These are phyloP conservation scores for Daldinia vernicosa DNA, from an alignment of 495 filamentous ascomycete species.

Conservation along the genomic window DNA sequence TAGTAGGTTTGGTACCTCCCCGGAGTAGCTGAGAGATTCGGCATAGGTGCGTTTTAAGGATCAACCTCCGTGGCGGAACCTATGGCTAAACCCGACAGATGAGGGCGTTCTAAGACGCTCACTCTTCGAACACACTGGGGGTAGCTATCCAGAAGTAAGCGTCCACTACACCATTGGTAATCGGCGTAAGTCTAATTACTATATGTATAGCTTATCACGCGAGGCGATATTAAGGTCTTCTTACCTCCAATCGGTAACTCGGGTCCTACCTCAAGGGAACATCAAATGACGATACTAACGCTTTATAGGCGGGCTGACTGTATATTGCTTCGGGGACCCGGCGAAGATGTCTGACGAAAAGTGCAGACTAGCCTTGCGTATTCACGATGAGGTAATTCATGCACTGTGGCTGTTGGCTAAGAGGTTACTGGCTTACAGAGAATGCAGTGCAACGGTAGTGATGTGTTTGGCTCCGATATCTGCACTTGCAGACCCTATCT, in stretches of 20 bases:
- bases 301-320: conserved; percentile 82
- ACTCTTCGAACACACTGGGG: conserved; percentile 94
- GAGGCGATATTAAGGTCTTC: conserved; percentile 94
- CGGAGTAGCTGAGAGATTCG: conserved; percentile 93
- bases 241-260: conserved; percentile 82
- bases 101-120: conserved; percentile 86
- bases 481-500: conserved; percentile 98
- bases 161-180: conserved; percentile 6
- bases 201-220: conserved; percentile 75
- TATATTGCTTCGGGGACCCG: conserved; percentile 96
- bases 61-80: neutral
- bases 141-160: conserved; percentile 80
- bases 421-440: conserved; percentile 40
- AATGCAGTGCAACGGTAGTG: conserved; percentile 85
- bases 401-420: conserved; percentile 17
- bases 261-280: neutral
- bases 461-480: conserved; percentile 98
- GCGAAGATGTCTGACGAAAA: conserved; percentile 91
- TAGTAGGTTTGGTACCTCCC: conserved; percentile 87
- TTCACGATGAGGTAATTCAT: conserved; percentile 81
- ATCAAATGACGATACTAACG: conserved; percentile 43
- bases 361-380: conserved; percentile 83
- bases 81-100: conserved; percentile 57
- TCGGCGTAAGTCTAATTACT: conserved; percentile 37
- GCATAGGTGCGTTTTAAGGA: conserved; percentile 67